A percentile compares a stretch with the other conserved stretches of the same genome.
These are phyloP conservation scores for Colletotrichum nymphaeae DNA, from an alignment of 2,329 filamentous ascomycete genomes.

Conservation along the genomic window DNA sequence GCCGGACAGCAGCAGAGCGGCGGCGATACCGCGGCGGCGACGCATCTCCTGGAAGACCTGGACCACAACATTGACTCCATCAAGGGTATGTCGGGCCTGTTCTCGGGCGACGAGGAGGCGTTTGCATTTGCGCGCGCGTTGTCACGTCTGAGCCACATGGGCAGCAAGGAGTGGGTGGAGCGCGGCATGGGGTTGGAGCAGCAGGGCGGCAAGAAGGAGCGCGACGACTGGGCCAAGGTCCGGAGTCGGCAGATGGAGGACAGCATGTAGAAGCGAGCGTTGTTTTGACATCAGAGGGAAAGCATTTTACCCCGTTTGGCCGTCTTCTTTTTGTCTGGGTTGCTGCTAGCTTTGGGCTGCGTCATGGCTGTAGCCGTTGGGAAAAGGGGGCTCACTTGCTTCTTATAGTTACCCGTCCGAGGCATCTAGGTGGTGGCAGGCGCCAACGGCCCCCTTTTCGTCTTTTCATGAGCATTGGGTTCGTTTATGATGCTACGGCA, in stretches of 20 bases:
- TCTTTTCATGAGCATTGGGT: conserved; percentile 3
- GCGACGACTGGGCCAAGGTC: conserved; percentile 73
- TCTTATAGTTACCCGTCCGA: no score
- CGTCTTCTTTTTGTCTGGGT: background rate
- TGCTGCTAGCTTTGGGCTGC: background rate
- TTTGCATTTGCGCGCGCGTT: conserved; percentile 95
- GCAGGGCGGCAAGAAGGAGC: conserved; percentile 72
- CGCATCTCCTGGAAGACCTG: conserved; percentile 87
- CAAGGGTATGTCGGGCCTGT: conserved; percentile 82
- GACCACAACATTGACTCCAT: conserved; percentile 86
- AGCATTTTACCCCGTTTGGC: conserved; percentile 3
- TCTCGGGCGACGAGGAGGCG: conserved; percentile 93
- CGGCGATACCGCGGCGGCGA: conserved; percentile 79
- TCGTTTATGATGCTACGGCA: background rate
- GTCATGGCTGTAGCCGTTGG: background rate
- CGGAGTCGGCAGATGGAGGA: conserved; percentile 77
- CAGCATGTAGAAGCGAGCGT: conserved; percentile 61
- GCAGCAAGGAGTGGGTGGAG: conserved; percentile 94
- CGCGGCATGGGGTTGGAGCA: conserved; percentile 76
- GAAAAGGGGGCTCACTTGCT: no score
- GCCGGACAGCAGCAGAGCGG: conserved; percentile 35
- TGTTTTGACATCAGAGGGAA: background rate
- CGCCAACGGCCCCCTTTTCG: background rate
- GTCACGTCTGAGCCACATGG: conserved; percentile 90
- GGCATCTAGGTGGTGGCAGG: no score